Percentiles rank a stretch among this genome's conserved stretches.
Conservation (phyloP, 768 basidiomycete genomes). For the Tulasnella sp. region DNA sequence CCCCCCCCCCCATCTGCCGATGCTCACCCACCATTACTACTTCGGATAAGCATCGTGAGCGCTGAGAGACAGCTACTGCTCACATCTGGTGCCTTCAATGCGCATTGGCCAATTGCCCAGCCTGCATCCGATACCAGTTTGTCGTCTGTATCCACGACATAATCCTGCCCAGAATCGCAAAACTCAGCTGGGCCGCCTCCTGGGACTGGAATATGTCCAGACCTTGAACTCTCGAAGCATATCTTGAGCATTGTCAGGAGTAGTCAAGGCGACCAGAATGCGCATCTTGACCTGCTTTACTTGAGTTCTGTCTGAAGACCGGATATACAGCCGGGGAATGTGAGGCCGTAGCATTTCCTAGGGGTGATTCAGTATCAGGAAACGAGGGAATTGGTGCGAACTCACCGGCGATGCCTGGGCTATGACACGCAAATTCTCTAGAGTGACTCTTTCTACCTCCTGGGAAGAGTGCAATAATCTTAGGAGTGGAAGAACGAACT, state of each 20-base stretch:
- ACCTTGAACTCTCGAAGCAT: conserved; percentile 85
- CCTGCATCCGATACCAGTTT: conserved; percentile 67
- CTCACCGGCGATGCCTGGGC: conserved; percentile 64
- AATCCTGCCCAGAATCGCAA: conserved; percentile 55
- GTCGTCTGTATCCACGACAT: conserved; percentile 74
- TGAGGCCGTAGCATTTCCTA: conserved; percentile 63
- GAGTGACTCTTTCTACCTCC: conserved; percentile 72
- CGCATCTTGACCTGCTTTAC: conserved; percentile 74
- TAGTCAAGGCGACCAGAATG: conserved; percentile 64
- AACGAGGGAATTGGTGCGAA: conserved; percentile 18
- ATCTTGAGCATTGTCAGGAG: conserved; percentile 60
- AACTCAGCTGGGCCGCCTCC: conserved; percentile 5
- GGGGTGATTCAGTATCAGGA: background rate
- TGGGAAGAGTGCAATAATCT: conserved; percentile 62
- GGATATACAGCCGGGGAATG: conserved; percentile 65
- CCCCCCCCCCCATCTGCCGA: background rate
- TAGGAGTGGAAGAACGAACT: conserved; percentile 68
- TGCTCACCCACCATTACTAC: conserved; percentile 56
- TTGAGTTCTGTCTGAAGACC: conserved; percentile 59
- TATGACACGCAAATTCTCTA: conserved; percentile 68
- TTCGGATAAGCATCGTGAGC: conserved; percentile 76
- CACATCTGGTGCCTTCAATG: conserved; percentile 62
- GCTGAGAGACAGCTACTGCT: conserved; percentile 68
- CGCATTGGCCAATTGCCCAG: conserved; percentile 72
- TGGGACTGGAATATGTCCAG: conserved; percentile 37